These are phyloP conservation scores for Ophiostoma pallidulum DNA, from an alignment of 2,329 filamentous ascomycete species.

Conservation along the genomic window DNA sequence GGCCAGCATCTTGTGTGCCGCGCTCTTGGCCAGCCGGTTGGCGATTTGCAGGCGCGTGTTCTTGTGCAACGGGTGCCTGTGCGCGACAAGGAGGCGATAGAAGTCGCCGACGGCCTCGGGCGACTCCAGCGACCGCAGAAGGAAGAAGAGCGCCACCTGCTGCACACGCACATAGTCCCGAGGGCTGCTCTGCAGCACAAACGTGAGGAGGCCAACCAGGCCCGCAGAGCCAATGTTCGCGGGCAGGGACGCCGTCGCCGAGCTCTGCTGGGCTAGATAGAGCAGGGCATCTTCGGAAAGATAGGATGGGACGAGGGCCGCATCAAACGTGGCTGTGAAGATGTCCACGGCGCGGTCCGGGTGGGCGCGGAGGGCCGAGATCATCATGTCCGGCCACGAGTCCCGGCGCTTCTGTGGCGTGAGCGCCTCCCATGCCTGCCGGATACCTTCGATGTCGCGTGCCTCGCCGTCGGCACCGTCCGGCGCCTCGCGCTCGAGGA, in stretches of 20 bases:
- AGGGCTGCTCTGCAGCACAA: conserved; percentile 13
- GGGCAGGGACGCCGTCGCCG: background rate
- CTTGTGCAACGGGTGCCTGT: conserved; percentile 26
- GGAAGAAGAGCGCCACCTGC: conserved; percentile 27
- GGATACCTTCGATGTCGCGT: conserved; percentile 22
- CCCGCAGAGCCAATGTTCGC: background rate
- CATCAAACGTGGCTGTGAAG: conserved; percentile 30
- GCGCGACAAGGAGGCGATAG: conserved; percentile 25
- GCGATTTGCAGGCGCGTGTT: conserved; percentile 42
- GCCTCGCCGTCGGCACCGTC: conserved; percentile 2
- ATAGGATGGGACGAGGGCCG: conserved; percentile 26
- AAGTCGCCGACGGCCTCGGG: conserved; percentile 24
- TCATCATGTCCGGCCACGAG: conserved; percentile 27
- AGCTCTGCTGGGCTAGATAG: conserved; percentile 21
- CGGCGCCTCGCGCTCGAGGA: conserved; percentile 21
- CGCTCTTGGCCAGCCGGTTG: conserved; percentile 32
- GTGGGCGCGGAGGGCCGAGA: conserved; percentile 26
- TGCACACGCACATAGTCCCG: conserved; percentile 23
- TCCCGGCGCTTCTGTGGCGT: conserved; percentile 19
- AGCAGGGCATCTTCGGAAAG: conserved; percentile 28
- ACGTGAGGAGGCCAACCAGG: conserved; percentile 1
- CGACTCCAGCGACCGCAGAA: conserved; percentile 9
- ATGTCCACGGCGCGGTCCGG: conserved; percentile 26
- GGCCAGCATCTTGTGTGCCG: conserved; percentile 31
- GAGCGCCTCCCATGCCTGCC: conserved; percentile 24